Evolutionary conservation across 108 stramenopile species (phyloP), one percentile per base, ranked within the genome.

Genomic region (Nitzschia sp.): DNA sequence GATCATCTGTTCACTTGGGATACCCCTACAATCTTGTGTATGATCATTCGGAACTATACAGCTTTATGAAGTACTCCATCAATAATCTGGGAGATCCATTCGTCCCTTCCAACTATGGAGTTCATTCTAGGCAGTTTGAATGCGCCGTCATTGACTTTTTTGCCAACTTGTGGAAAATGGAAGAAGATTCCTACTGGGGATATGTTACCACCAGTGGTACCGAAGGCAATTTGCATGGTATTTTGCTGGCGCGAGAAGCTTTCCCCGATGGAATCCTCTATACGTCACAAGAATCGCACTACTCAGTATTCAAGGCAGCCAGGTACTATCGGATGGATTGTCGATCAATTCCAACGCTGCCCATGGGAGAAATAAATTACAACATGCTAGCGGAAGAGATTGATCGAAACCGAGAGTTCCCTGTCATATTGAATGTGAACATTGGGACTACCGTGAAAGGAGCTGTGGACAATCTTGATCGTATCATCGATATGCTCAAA

Each of bases 371-470:
- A 79, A 91, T 94, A 48, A 85, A 93, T 65, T 93, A 93, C 63
- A 89, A 90, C 47, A 54, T 79, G 8, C 54, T 91, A 46, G 82
- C 75, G 11, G n/a, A 69, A 52, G 83, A 87, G 54, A 81, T 94
- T 57, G 75, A 74, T 28, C 73, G 77, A 58, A 94, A 94, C 74
- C 61, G 74, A 26, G 90, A 94, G 65, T 52, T 74, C 33, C 88
- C 88, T 23, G 90, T 84, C 29, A 94, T 94, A 65, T 86, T 94
- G 55, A 94, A 94, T 76, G 93, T 91, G 30, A 94, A 94, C 62
- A 94, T 94, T 72, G 93, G 93, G 17, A 94, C 93, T 21, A 94
- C 93, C 28, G 93, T 94, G 63, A 94, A 94, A 84, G 93, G 93
- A 11, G 93, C 93, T 6, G 90, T 94, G 27, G 93, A 94, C 69